A percentile compares a stretch with the other conserved stretches of the same genome.
phyloP scores from a whole-genome alignment of 2,329 filamentous ascomycete species.

The Sporothrix brasiliensis region DNA sequence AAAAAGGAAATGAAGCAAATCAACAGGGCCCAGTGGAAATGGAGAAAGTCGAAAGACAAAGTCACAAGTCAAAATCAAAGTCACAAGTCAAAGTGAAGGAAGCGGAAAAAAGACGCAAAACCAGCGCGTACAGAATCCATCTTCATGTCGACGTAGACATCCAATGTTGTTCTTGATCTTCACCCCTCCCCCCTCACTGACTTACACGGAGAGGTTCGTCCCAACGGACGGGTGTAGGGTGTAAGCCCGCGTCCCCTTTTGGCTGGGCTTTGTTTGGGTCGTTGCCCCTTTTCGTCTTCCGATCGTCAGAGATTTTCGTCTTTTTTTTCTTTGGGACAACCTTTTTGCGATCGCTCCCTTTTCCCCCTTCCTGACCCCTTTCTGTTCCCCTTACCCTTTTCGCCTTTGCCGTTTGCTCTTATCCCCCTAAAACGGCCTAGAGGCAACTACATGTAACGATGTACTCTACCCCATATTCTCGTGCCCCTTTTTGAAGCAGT shows the following conservation, averaged over 20 bases:
- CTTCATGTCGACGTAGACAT: neutral
- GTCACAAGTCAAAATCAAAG: too few relatives aligned
- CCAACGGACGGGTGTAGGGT: neutral
- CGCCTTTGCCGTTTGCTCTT: too few relatives aligned
- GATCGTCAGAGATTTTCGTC: constrained; percentile 19
- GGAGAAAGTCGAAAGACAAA: too few relatives aligned
- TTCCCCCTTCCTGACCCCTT: neutral
- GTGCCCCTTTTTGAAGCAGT: too few relatives aligned
- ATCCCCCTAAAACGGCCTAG: too few relatives aligned
- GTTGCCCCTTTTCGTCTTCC: neutral
- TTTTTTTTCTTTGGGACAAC: neutral
- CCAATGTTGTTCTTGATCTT: too few relatives aligned
- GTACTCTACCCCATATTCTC: too few relatives aligned
- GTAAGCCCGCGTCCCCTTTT: neutral
- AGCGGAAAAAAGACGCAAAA: neutral
- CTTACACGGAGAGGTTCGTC: constrained; percentile 12
- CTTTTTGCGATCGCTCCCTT: neutral
- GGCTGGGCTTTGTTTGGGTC: too few relatives aligned
- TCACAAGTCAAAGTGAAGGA: too few relatives aligned
- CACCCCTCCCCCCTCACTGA: neutral
- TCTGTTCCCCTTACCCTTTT: too few relatives aligned
- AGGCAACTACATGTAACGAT: too few relatives aligned
- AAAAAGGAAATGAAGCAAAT: neutral
- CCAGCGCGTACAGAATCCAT: neutral
- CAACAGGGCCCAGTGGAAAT: too few relatives aligned